Evolutionary conservation across 805 yeast genomes (phyloP), one percentile per base, ranked within the genome.

Genomic region (Nakazawaea ishiwadae): DNA sequence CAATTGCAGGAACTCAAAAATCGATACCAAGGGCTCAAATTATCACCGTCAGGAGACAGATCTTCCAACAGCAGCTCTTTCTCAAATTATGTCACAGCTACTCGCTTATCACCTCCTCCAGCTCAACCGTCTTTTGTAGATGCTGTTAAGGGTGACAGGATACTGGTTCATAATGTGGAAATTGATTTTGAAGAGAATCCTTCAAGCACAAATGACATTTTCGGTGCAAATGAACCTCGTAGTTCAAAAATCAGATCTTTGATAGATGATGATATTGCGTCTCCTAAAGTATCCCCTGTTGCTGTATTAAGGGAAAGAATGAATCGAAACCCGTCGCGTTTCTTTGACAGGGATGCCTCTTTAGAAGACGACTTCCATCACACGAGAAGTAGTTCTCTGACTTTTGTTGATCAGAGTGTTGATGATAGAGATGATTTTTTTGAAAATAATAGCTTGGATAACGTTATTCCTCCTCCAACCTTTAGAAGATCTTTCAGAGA

Each of bases 381-480:
- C 20, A 30, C 40, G 2, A 29, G 34, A 30, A 37, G 40, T 16
- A 37, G 40, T 21, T 37, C 40, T 12, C 19, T 19, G 28, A 37
- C 40, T 8, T 29, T 30, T 29, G 35, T 37, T 8, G 40, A 37
- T 35, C 12, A 14, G 8, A 11, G 6, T 11, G 11, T 15, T 12
- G 28, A 33, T 4, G 21, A 18, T 17, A 14, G 16, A 15, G 34
- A 18, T 31, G 34, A 31, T 15, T 10, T 17, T 17, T 15, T 31
- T 31, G 34, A 14, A 8, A 17, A n/a, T n/a, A n/a, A n/a, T n/a
- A n/a, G n/a, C n/a, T n/a, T n/a, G 23, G 9, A 17, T 11, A 18
- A 17, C 21, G 14, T 8, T 9, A 31, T 31, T 4, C 23, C 34
- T 16, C 34, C 9, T 9, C 23, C 20, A 3, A 17, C 20, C 20